These are phyloP conservation scores for Cytospora leucostoma DNA, from an alignment of 2,329 filamentous ascomycete genomes.

Conservation along the genomic window DNA sequence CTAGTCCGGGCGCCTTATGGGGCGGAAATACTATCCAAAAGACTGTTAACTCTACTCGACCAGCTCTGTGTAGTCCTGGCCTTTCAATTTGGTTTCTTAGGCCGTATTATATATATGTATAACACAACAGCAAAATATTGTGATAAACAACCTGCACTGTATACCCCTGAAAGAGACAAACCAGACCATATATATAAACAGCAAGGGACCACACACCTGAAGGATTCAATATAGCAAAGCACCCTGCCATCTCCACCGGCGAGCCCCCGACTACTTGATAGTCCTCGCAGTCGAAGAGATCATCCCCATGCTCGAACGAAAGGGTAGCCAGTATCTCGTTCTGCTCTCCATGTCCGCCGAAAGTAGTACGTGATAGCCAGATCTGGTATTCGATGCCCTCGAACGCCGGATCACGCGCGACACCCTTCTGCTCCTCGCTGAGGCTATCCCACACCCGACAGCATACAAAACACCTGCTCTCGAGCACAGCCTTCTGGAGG, in stretches of 20 bases:
- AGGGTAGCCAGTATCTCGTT: neutral
- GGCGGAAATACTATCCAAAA: neutral
- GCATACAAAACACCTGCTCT: slow-evolving; percentile 8
- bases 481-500: neutral
- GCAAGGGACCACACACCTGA: too few relatives aligned
- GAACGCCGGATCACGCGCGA: neutral
- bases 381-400: slow-evolving; percentile 2
- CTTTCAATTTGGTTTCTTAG: too few relatives aligned
- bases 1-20: neutral
- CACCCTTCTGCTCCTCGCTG: slow-evolving; percentile 9
- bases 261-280: neutral
- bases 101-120: too few relatives aligned
- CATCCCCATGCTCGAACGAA: neutral
- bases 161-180: too few relatives aligned
- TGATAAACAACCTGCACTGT: too few relatives aligned
- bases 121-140: too few relatives aligned
- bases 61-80: too few relatives aligned
- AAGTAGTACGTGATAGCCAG: rapidly evolving
- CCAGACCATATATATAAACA: too few relatives aligned
- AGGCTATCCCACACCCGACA: slow-evolving; percentile 10
- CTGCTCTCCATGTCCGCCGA: neutral
- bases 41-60: neutral
- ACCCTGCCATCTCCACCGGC: neutral
- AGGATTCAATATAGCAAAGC: slow-evolving; percentile 7
- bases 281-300: slow-evolving; percentile 17